Percentiles rank a stretch among this genome's conserved stretches.
phyloP scores from a whole-genome alignment of 1,284 basidiomycete genomes.

The Rhizopogon parksii region DNA sequence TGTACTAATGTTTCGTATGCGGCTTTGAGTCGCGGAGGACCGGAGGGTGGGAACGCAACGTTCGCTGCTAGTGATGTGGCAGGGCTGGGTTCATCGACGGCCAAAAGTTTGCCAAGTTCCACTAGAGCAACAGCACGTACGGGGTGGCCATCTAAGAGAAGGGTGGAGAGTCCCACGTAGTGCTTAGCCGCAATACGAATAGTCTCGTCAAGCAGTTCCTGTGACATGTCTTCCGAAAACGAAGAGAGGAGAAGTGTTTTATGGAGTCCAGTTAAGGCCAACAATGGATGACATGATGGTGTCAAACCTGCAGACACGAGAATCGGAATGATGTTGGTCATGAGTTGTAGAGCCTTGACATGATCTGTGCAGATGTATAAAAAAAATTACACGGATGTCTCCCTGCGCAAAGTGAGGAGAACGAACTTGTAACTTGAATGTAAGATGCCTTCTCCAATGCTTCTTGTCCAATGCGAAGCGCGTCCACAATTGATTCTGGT shows the following conservation, averaged over 20 bases:
- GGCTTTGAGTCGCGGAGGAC: conserved; percentile 51
- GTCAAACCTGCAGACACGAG: conserved; percentile 48
- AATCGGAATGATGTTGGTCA: conserved; percentile 59
- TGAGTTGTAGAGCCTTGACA: conserved; percentile 50
- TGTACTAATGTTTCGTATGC: conserved; percentile 57
- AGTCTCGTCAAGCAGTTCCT: conserved; percentile 55
- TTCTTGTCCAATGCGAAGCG: conserved; percentile 59
- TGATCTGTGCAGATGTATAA: conserved; percentile 36
- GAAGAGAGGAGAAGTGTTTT: conserved; percentile 56
- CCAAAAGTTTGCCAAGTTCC: conserved; percentile 76
- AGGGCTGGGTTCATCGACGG: conserved; percentile 61
- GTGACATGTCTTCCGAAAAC: conserved; percentile 33
- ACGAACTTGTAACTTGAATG: conserved; percentile 50
- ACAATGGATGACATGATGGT: conserved; percentile 66
- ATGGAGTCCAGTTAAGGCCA: conserved; percentile 66
- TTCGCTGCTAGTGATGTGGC: conserved; percentile 10
- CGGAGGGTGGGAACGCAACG: conserved; percentile 54
- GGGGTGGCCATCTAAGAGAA: conserved; percentile 71
- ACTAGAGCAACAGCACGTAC: conserved; percentile 69
- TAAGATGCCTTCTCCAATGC: conserved; percentile 62
- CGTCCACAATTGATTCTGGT: conserved; percentile 50
- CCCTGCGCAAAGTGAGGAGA: not conserved
- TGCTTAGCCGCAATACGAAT: conserved; percentile 53
- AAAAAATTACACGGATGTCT: conserved; percentile 1
- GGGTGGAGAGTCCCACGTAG: conserved; percentile 45